phyloP scores from a whole-genome alignment of 257 asterid genomes.

The Fraxinus quadrangulata region DNA sequence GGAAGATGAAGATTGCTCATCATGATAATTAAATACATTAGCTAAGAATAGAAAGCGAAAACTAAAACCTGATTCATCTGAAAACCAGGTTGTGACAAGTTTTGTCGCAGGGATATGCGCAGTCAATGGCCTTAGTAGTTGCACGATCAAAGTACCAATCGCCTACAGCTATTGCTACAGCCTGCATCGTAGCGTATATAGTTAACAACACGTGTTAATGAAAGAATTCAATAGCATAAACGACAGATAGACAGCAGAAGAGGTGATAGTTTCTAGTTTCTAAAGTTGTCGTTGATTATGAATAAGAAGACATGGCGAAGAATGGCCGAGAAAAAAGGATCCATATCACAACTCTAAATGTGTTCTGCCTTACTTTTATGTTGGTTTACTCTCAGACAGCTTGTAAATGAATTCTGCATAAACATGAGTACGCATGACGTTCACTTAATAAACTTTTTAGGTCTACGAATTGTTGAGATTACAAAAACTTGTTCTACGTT shows the following conservation, averaged over 20 bases:
- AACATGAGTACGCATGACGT: too few relatives aligned
- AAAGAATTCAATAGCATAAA: not conserved
- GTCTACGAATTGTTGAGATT: too few relatives aligned
- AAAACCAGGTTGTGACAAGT: constrained; percentile 55
- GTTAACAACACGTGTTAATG: not conserved
- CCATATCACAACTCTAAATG: not conserved
- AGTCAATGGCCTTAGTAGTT: constrained; percentile 44
- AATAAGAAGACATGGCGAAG: not conserved
- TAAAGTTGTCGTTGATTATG: not conserved
- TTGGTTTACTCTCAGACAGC: too few relatives aligned
- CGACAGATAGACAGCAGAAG: not conserved
- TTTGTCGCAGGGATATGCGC: constrained; percentile 57
- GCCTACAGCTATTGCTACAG: constrained; percentile 55
- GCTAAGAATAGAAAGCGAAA: constrained; percentile 10
- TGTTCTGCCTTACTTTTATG: too few relatives aligned
- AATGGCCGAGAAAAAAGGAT: not conserved
- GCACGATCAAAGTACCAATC: constrained; percentile 61
- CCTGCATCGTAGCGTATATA: constrained; percentile 33
- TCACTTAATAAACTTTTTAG: too few relatives aligned
- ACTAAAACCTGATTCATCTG: constrained; percentile 19
- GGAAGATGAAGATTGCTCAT: constrained; percentile 22
- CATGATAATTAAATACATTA: constrained; percentile 9
- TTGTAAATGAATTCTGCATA: too few relatives aligned
- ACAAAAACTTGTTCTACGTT: too few relatives aligned
- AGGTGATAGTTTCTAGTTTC: not conserved